Evolutionary conservation across 2,329 filamentous ascomycete species (phyloP).

Genomic region (Cladosporium phlei): DNA sequence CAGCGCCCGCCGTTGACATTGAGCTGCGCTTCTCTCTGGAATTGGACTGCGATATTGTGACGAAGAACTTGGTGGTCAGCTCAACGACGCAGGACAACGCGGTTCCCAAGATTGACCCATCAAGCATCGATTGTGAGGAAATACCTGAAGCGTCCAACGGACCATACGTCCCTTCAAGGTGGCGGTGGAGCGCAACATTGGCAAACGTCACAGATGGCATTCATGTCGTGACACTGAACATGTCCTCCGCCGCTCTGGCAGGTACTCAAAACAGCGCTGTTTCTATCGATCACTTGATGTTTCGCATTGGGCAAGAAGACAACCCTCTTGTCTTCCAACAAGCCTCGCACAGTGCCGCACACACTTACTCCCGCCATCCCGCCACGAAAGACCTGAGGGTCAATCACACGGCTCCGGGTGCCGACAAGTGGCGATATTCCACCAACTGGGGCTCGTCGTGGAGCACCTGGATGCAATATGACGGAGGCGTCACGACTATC

Average conservation of each 20-base stretch:
- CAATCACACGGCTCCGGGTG: constrained; percentile 54
- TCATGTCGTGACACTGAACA: constrained; percentile 54
- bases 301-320: constrained; percentile 54
- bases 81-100: constrained; percentile 47
- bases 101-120: constrained; percentile 41
- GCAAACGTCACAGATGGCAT: constrained; percentile 57
- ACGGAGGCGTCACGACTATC: constrained; percentile 47
- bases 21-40: constrained; percentile 55
- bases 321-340: constrained; percentile 58
- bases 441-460: constrained; percentile 58
- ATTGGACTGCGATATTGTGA: constrained; percentile 58
- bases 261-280: constrained; percentile 44
- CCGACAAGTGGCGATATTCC: constrained; percentile 59
- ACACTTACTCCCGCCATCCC: constrained; percentile 42
- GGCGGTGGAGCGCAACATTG: constrained; percentile 51
- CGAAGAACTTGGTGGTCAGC: constrained; percentile 45
- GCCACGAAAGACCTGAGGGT: constrained; percentile 33
- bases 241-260: constrained; percentile 44
- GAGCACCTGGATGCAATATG: constrained; percentile 55
- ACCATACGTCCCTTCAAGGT: constrained; percentile 51
- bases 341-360: constrained; percentile 54
- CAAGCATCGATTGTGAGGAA: constrained; percentile 36
- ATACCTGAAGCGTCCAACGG: constrained; percentile 38
- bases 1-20: constrained; percentile 44
- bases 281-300: constrained; percentile 55